Base-by-base conservation (phyloP, 2,329 filamentous ascomycete species). In the Pseudogymnoascus sp. region DNA sequence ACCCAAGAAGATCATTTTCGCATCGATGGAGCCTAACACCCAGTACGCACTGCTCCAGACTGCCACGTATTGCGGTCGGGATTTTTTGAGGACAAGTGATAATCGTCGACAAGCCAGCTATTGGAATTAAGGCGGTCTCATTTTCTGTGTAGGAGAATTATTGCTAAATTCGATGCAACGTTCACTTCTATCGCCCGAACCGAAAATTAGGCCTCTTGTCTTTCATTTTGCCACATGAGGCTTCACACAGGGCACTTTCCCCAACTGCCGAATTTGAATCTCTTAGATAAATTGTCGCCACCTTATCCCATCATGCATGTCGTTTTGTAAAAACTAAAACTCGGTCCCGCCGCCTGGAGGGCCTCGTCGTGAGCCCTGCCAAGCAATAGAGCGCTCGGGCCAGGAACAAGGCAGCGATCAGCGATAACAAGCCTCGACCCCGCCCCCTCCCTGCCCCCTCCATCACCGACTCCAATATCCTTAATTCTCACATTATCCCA, bases 381-480 rank as follows among this genome's bases (percentile, higher is more conserved):
- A 54, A 54, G 45, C 45, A 54, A 54, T 51, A 16, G 14, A 54
- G 16, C 45, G 45, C 45, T 54, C 45, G 45, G 45, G 45, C 45
- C 45, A 54, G 45, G 45, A 54, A 29, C 45, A 29, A n/a, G 23
- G 7, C 45, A 54, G 23, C 23, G 23, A 54, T 29, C 45, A 54
- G 14, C 45, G 45, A 54, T 29, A 54, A 54, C 45, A 54, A 54
- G 45, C 45, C 45, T 54, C 45, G 45, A 54, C 45, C 45, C 45
- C 45, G 45, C 23, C 45, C 45, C 45, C 45, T 31, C 45, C 45
- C 29, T 10, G 8, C 29, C 29, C 29, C 29, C 29, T 10, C 29
- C 29, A 54, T 29, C 23, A 4, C 16, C 45, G 16, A 51, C 23
- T 23, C 40, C 23, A 54, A 31, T 54, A 29, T 31, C 23, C 23